Evolutionary conservation across 2,329 filamentous ascomycete species (phyloP).

Genomic region (Epichloe brachyelytri): DNA sequence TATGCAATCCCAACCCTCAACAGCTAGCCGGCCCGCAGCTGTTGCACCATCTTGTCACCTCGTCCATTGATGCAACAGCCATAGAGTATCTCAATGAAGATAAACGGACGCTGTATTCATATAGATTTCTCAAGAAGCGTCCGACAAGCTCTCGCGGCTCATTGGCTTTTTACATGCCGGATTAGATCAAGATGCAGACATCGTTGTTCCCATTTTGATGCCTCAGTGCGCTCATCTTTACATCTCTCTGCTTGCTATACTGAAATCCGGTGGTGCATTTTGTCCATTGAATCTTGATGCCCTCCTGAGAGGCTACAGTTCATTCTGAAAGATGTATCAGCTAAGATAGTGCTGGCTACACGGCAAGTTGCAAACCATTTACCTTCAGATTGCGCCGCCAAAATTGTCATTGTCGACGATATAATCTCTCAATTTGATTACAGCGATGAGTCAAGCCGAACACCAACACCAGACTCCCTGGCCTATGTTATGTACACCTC

Average conservation of each 20-base stretch:
- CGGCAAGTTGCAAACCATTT: conserved; percentile 29
- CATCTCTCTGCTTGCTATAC: conserved; percentile 59
- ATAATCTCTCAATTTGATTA: background rate
- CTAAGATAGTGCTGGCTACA: conserved; percentile 54
- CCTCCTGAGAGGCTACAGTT: conserved; percentile 63
- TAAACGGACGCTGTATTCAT: conserved; percentile 36
- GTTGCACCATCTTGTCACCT: conserved; percentile 48
- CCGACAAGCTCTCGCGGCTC: conserved; percentile 40
- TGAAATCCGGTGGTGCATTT: conserved; percentile 75
- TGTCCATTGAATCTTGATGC: conserved; percentile 73
- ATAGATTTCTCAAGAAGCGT: conserved; percentile 47
- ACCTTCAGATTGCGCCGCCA: conserved; percentile 18
- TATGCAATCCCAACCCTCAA: conserved; percentile 31
- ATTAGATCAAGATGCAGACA: conserved; percentile 13
- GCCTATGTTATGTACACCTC: conserved; percentile 94
- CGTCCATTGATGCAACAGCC: conserved; percentile 14
- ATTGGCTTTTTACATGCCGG: conserved; percentile 20
- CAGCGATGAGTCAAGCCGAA: conserved; percentile 6
- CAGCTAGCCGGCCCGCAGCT: conserved; percentile 30
- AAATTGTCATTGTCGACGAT: conserved; percentile 23
- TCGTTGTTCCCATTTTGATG: conserved; percentile 62
- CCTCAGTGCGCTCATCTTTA: conserved; percentile 70
- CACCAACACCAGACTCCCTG: conserved; percentile 29
- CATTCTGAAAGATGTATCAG: conserved; percentile 64
- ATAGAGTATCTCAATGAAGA: conserved; percentile 20